A percentile compares a stretch with the other conserved stretches of the same genome.
These are phyloP conservation scores for Aristolochia californica DNA, from an alignment of 164 flowering plant species.

Conservation along the genomic window DNA sequence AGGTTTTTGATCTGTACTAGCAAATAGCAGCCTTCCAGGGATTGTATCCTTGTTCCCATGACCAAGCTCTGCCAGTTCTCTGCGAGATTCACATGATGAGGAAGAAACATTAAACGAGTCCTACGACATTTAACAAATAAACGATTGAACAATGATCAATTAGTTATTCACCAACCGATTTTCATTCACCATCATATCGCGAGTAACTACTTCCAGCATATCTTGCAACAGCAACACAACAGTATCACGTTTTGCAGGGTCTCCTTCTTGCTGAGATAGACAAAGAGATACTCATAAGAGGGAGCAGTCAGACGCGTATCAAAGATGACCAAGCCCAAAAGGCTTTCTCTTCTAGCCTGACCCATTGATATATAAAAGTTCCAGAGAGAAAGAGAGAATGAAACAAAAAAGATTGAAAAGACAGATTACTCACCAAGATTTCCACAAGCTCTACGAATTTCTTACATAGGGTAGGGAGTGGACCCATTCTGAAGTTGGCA, in stretches of 20 bases:
- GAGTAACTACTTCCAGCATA: constrained; percentile 93
- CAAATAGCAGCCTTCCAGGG: constrained; percentile 76
- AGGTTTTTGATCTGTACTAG: constrained; percentile 61
- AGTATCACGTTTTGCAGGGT: constrained; percentile 42
- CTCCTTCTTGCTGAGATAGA: constrained; percentile 64
- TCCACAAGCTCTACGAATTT: constrained; percentile 81
- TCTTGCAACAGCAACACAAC: constrained; percentile 86
- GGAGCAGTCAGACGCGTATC: neutral
- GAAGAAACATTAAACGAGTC: constrained; percentile 4
- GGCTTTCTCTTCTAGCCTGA: no score
- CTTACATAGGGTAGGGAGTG: constrained; percentile 57
- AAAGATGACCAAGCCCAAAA: no score
- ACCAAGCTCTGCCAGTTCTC: constrained; percentile 84
- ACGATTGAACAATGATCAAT: neutral
- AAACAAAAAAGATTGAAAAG: neutral
- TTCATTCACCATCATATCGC: constrained; percentile 98
- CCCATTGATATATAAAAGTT: no score
- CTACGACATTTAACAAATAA: neutral
- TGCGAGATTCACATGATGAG: constrained; percentile 15
- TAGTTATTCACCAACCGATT: constrained; percentile 46
- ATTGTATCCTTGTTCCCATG: constrained; percentile 70
- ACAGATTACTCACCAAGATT: constrained; percentile 55
- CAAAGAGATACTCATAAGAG: no score
- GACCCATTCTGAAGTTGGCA: constrained; percentile 64
- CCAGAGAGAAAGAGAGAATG: neutral